Base-by-base conservation (phyloP, 2,329 filamentous ascomycete genomes). In the Cercospora zeae-maydis region DNA sequence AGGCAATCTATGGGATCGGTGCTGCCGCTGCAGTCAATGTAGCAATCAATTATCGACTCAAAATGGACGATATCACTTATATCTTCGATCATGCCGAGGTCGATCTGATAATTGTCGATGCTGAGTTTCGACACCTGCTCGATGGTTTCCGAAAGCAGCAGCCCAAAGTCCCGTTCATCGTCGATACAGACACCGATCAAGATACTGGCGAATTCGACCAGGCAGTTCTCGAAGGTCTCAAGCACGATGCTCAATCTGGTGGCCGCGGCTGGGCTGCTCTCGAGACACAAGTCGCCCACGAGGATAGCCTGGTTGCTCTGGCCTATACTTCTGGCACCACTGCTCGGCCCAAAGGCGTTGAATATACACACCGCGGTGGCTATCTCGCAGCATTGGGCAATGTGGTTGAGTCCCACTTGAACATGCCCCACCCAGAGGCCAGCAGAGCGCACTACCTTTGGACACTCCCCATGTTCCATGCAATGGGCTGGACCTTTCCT, bases 291-390 rank as follows among this genome's bases (percentile, higher is more conserved):
- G 84, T 84, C 2, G 79, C 82, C 1, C 83, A 92, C 70, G 95
- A 99, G 75, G 89, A 96, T 68, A 87, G 86, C 64, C 84, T 91
- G 69, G 84, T 98, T 64, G 92, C 93, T 2, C 86, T 99, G 60
- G 91, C 93, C 1, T 98, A 98, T 75, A 99, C 95, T 0, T 95
- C 90, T 30, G 93, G 93, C 3, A 98, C 95, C 0, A 98, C 95
- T 0, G 92, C 93, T 0, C 83, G 85, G 31, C 95, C 95, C 1
- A 98, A 99, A 76, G 95, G 95, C 4, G 93, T 97, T 2, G 87
- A 96, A 60, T 97, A 90, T 73, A 97, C 92, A 1, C 91, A 98
- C 75, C 85, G 95, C 52, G 90, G 93, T 3, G 87, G 86, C 7
- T 99, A 98, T 73, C 82, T 99, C 11, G 93, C 92, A 0, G 83